These are phyloP conservation scores for Phyllosticta capitalensis DNA, from an alignment of 2,329 filamentous ascomycete species.

Conservation along the genomic window DNA sequence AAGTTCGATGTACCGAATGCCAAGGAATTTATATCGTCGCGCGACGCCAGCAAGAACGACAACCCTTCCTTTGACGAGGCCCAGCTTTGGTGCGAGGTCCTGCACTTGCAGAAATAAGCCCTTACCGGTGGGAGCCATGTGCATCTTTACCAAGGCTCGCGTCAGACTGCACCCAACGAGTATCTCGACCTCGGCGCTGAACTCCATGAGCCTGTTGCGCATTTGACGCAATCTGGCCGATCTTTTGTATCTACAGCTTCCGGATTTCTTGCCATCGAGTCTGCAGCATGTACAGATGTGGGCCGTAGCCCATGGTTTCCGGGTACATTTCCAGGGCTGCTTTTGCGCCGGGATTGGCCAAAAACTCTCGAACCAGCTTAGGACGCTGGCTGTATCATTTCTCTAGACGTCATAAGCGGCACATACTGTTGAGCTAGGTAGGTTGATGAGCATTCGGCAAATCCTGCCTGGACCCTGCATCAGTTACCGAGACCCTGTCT, in stretches of 20 bases:
- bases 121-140: too few relatives aligned
- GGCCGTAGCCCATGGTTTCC: not conserved
- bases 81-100: constrained; percentile 13
- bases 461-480: not conserved
- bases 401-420: too few relatives aligned
- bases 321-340: not conserved
- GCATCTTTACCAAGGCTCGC: not conserved
- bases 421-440: not conserved
- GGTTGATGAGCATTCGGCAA: not conserved
- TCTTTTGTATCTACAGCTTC: not conserved
- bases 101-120: constrained; percentile 9
- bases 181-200: not conserved
- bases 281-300: too few relatives aligned
- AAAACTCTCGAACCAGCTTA: not conserved
- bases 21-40: constrained; percentile 9
- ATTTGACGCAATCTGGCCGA: not conserved
- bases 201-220: not conserved
- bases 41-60: not conserved
- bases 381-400: too few relatives aligned
- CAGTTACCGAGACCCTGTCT: not conserved
- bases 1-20: constrained; percentile 7
- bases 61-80: constrained; percentile 11
- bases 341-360: not conserved
- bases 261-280: not conserved
- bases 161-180: not conserved